These are phyloP conservation scores for Colletotrichum sp. DNA, from an alignment of 2,329 filamentous ascomycete species.

Conservation along the genomic window DNA sequence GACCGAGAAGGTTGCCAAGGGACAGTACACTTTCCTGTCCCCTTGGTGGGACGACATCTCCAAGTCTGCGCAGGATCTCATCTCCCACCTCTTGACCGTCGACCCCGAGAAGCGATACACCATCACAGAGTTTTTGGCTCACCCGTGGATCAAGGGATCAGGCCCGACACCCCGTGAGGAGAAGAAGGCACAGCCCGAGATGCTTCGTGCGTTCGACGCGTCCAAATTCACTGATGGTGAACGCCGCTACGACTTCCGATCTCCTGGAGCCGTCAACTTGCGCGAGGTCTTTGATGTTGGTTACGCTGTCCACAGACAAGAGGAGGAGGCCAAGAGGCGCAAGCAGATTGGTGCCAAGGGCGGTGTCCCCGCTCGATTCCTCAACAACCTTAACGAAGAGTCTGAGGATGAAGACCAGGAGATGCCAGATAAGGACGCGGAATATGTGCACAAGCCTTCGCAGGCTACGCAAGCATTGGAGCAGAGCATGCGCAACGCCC, in stretches of 20 bases:
- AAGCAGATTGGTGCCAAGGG: conserved; percentile 81
- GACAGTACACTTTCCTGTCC: conserved; percentile 96
- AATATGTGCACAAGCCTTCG: conserved; percentile 47
- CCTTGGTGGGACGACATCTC: conserved; percentile 99
- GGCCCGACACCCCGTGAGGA: conserved; percentile 64
- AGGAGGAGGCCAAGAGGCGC: conserved; percentile 91
- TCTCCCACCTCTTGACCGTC: conserved; percentile 91
- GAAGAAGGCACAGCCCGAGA: conserved; percentile 54
- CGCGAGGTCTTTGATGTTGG: conserved; percentile 97
- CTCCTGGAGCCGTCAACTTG: conserved; percentile 91
- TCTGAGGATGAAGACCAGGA: conserved; percentile 64
- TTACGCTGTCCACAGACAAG: conserved; percentile 96
- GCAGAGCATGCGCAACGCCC: conserved; percentile 84
- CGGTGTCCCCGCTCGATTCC: conserved; percentile 57
- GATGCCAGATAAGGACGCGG: conserved; percentile 69
- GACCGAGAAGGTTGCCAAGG: conserved; percentile 95
- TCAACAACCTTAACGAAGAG: conserved; percentile 73
- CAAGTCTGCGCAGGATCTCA: conserved; percentile 90
- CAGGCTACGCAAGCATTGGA: conserved; percentile 73
- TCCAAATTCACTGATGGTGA: conserved; percentile 61
- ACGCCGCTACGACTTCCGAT: conserved; percentile 88
- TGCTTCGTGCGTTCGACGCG: conserved; percentile 63
- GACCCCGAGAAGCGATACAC: conserved; percentile 95
- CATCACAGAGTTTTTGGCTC: conserved; percentile 90
- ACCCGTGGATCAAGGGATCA: conserved; percentile 87